Base-by-base conservation (phyloP, 2,329 filamentous ascomycete species). In the Alternaria brassicae region DNA sequence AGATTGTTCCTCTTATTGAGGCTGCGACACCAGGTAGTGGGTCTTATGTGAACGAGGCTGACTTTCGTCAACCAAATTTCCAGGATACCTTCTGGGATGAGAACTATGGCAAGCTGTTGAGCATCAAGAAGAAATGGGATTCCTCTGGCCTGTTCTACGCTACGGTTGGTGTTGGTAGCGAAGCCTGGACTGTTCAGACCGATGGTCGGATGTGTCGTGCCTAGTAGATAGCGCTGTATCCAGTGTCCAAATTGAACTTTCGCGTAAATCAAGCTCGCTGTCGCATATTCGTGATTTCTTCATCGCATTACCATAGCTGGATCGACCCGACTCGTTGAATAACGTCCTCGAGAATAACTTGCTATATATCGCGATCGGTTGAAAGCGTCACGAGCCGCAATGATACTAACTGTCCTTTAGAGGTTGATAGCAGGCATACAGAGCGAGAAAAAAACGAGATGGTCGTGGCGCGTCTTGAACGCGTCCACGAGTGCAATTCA, bases 61-160 rank as follows among this genome's bases (percentile, higher is more conserved):
- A 74, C 34, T 58, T 72, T 25, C 49, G 64, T 41, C 51, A 71
- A 40, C 59, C 63, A 13, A 58, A 67, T 17, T 74, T 66, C 58
- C 61, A 71, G 53, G 30, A 57, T 2, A 65, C 50, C 1, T 74
- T 71, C 36, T 74, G 62, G 57, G 71, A 71, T 1, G 17, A 23
- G 19, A 65, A 74, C 39, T 76, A 76, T 50, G 40, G 59, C 2
- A 63, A 57, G 27, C 37, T 77, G 39, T 41, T 73, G 30, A 44
- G 51, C 3, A 55, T 75, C 9, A 75, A 76, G 64, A 63, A 63
- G 48, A 72, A 72, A 40, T 71, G 67, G 62, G 74, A 77, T 65
- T 70, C 72, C 3, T 63, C 61, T 10, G 52, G 52, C 34, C 28
- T 77, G 15, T 76, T 77, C 52, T 76, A 72, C 42, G 71, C 62